A percentile compares a stretch with the other conserved stretches of the same genome.
Conservation (phyloP, 257 asterid species). For the Scutellaria galericulata region DNA sequence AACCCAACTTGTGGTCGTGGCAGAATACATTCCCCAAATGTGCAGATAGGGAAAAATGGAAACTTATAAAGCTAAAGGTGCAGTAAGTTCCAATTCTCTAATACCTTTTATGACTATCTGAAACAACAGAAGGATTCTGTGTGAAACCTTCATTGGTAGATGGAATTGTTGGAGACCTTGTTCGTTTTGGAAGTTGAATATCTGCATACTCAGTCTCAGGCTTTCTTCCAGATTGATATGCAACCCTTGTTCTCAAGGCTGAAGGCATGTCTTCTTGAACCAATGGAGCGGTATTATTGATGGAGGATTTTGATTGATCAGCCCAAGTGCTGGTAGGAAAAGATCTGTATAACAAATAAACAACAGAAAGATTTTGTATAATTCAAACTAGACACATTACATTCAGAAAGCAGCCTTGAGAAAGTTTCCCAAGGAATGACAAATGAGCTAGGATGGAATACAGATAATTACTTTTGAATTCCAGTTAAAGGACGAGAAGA, state of each 20-base stretch:
- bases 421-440: conserved; percentile 14
- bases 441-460: conserved; percentile 11
- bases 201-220: conserved; percentile 52
- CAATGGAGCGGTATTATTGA: conserved; percentile 39
- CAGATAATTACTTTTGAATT: conserved; percentile 40
- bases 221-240: conserved; percentile 52
- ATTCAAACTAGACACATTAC: background rate
- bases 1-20: conserved; percentile 15
- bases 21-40: conserved; percentile 9
- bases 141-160: conserved; percentile 42
- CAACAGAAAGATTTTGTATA: background rate
- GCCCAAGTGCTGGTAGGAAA: conserved; percentile 44
- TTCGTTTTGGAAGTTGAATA: conserved; percentile 62
- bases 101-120: conserved; percentile 57
- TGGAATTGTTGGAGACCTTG: conserved; percentile 72
- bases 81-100: conserved; percentile 12
- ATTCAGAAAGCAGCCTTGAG: conserved; percentile 6
- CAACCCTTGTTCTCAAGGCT: conserved; percentile 35
- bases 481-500: conserved; percentile 39
- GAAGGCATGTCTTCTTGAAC: conserved; percentile 47
- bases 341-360: conserved; percentile 49
- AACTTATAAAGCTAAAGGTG: conserved; percentile 18
- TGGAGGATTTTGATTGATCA: conserved; percentile 49
- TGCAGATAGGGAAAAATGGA: background rate
- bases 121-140: conserved; percentile 41